Conservation (phyloP, 2,329 filamentous ascomycete species). For the Penicillium sp. region DNA sequence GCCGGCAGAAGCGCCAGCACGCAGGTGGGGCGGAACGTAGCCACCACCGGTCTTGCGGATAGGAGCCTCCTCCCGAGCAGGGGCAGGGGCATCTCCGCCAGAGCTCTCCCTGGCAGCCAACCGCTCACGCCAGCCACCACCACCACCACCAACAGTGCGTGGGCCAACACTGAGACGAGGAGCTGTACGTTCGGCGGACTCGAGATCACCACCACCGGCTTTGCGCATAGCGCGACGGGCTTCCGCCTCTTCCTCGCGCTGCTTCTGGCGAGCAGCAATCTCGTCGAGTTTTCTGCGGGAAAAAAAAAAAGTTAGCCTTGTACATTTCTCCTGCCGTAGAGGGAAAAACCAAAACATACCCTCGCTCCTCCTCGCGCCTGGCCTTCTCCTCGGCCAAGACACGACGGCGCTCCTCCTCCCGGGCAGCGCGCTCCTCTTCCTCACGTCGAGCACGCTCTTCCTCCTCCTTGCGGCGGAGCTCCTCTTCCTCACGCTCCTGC, state of each 20-base stretch:
- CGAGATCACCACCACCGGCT: slow-evolving; percentile 43
- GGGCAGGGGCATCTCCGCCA: slow-evolving; percentile 19
- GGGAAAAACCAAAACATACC: slow-evolving; percentile 40
- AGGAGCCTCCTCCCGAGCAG: slow-evolving; percentile 25
- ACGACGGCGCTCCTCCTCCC: slow-evolving; percentile 73
- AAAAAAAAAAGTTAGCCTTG: slow-evolving; percentile 33
- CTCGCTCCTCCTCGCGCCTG: slow-evolving; percentile 56
- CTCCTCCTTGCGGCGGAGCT: slow-evolving; percentile 72
- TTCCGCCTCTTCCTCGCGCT: slow-evolving; percentile 84
- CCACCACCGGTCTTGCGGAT: slow-evolving; percentile 32
- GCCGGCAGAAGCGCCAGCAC: slow-evolving; percentile 27
- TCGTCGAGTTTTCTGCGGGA: slow-evolving; percentile 59
- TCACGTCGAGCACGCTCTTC: slow-evolving; percentile 77
- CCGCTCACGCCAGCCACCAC: slow-evolving; percentile 57
- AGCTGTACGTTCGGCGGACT: slow-evolving; percentile 49
- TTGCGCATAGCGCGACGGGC: slow-evolving; percentile 66
- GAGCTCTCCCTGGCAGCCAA: slow-evolving; percentile 48
- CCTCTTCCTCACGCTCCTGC: slow-evolving; percentile 77
- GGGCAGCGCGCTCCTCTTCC: slow-evolving; percentile 75
- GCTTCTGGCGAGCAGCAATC: slow-evolving; percentile 61
- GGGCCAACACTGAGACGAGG: slow-evolving; percentile 55
- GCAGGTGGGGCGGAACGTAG: slow-evolving; percentile 42
- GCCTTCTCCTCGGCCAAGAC: slow-evolving; percentile 67
- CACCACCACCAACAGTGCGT: slow-evolving; percentile 42
- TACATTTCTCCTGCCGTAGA: not conserved